These are phyloP conservation scores for Cylindricascospora bacillispora DNA, from an alignment of 1,139 yeast species.

Conservation along the genomic window DNA sequence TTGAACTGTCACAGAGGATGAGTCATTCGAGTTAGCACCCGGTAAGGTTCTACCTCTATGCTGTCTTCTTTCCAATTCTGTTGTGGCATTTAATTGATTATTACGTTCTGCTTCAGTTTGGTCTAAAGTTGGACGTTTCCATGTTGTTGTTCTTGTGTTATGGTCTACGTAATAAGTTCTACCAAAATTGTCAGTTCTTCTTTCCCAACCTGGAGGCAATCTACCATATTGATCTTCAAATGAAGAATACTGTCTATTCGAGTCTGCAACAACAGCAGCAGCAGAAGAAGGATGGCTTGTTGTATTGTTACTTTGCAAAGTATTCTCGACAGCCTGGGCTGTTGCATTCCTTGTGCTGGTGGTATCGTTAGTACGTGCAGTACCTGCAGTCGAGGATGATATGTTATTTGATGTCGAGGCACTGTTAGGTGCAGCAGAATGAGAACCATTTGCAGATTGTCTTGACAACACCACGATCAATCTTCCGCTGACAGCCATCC, in stretches of 20 bases:
- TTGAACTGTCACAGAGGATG: slow-evolving; percentile 27
- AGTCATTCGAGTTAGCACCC: slow-evolving; percentile 37
- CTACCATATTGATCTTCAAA: slow-evolving; percentile 96
- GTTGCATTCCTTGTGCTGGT: slow-evolving; percentile 4
- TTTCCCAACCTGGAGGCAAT: slow-evolving; percentile 97
- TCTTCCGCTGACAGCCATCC: slow-evolving; percentile 84
- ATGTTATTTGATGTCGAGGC: background rate
- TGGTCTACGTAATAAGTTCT: slow-evolving; percentile 97
- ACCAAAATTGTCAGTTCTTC: slow-evolving; percentile 94
- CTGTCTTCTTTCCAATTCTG: slow-evolving; percentile 82
- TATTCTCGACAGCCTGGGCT: slow-evolving; percentile 20
- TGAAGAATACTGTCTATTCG: slow-evolving; percentile 59
- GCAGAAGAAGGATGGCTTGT: slow-evolving; percentile 10
- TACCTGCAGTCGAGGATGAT: slow-evolving; percentile 5
- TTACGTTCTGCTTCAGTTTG: slow-evolving; percentile 56
- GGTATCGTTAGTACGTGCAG: slow-evolving; percentile 1
- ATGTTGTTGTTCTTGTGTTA: slow-evolving; percentile 91
- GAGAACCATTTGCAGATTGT: slow-evolving; percentile 3
- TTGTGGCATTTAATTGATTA: slow-evolving; percentile 40
- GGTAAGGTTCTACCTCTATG: slow-evolving; percentile 87
- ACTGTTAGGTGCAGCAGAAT: slow-evolving; percentile 4
- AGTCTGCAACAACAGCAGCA: slow-evolving; percentile 13
- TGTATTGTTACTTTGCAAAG: slow-evolving; percentile 15
- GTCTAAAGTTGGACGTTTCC: slow-evolving; percentile 87
- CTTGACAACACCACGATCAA: slow-evolving; percentile 60